Evolutionary conservation across 352 stramenopile genomes (phyloP).

Genomic region (Globisporangium canariense): DNA sequence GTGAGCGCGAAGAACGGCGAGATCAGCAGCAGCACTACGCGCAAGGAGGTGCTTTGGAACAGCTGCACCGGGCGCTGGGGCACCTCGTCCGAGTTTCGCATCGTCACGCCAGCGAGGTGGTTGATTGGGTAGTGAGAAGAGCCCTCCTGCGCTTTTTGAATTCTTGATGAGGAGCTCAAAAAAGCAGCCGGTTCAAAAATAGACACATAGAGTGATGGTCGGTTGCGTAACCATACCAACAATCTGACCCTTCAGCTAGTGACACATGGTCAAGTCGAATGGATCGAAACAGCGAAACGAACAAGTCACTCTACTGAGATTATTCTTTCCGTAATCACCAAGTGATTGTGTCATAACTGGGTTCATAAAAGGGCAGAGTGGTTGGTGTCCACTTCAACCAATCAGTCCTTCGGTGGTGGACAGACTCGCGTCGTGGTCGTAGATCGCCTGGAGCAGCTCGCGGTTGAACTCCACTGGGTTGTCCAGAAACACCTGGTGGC

Average conservation of each 20-base stretch:
- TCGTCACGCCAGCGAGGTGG: not conserved
- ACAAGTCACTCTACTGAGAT: not conserved
- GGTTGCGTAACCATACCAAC: not conserved
- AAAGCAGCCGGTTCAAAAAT: no score
- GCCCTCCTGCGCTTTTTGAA: not conserved
- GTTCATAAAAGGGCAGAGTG: no score
- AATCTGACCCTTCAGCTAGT: not conserved
- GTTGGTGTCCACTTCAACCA: not conserved
- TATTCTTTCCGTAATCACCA: not conserved
- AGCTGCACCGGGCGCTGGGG: not conserved
- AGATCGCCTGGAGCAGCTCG: constrained; percentile 2
- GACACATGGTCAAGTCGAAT: not conserved
- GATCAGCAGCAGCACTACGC: constrained; percentile 32
- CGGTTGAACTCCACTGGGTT: constrained; percentile 10
- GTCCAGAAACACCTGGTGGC: constrained; percentile 13
- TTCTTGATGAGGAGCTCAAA: not conserved
- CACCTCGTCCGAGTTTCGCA: constrained; percentile 3
- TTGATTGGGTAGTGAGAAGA: not conserved
- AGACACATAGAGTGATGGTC: no score
- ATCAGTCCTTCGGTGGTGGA: not conserved
- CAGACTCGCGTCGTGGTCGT: not conserved
- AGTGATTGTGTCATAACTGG: no score
- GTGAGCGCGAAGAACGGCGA: constrained; percentile 42
- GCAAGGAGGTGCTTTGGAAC: constrained; percentile 15
- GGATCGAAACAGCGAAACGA: not conserved